Conservation (phyloP, 371 early-diverging fungal species). For the Mucor racemosus region DNA sequence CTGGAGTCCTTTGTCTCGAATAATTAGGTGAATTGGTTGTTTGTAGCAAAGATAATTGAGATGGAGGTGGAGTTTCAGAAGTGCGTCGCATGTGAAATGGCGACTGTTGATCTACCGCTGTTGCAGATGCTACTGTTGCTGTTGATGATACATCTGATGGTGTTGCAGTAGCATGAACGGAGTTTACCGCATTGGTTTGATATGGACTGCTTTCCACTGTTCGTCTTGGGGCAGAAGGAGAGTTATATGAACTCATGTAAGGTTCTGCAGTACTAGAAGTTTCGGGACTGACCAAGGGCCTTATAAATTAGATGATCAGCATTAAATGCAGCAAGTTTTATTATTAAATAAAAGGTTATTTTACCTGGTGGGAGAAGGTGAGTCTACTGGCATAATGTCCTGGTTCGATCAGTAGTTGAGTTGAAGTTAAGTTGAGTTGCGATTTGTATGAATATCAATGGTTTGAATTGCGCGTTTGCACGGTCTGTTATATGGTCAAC, state of each 20-base stretch:
- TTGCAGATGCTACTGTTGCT: background rate
- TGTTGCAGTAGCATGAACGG: constrained; percentile 1
- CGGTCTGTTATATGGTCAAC: too few species aligned
- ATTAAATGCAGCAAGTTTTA: too few species aligned
- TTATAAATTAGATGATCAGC: background rate
- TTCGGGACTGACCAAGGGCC: constrained; percentile 9
- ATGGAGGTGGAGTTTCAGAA: constrained; percentile 2
- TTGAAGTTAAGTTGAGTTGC: too few species aligned
- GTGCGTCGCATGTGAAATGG: background rate
- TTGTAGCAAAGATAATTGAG: background rate
- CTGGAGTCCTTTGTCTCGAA: constrained; percentile 14
- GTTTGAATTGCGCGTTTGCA: too few species aligned
- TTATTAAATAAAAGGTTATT: background rate
- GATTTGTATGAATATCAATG: too few species aligned
- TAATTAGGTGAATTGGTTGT: constrained; percentile 9
- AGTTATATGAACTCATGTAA: background rate
- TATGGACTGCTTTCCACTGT: constrained; percentile 22
- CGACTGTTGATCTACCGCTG: background rate
- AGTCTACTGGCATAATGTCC: constrained; percentile 16
- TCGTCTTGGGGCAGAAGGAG: constrained; percentile 15
- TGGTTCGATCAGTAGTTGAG: background rate
- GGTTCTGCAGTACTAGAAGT: constrained; percentile 1
- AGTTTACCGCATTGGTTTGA: constrained; percentile 8
- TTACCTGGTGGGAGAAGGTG: constrained; percentile 22
- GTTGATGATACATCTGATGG: background rate